Base-by-base conservation (phyloP, 148 eudicot species). In the Rhododendron henanense region DNA sequence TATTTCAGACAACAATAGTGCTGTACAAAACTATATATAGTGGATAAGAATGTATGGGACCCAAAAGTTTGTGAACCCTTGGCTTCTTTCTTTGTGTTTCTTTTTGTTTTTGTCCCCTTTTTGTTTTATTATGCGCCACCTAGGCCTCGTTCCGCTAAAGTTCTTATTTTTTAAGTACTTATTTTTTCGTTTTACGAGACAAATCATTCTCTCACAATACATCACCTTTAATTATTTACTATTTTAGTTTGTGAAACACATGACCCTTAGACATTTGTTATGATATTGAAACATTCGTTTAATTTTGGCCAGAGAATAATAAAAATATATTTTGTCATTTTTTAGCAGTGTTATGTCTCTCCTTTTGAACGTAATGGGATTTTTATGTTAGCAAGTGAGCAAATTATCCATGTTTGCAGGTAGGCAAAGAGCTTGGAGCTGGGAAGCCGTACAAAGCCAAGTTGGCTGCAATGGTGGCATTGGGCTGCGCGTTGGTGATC, bases 341-440 rank as follows among this genome's bases (percentile, higher is more conserved):
- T 25, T 25, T 10, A 4, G 13, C 35, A 10, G 5, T 67, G 15
- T 67, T 67, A 28, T 67, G 74, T 16, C 61, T 55, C 65, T 59
- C 9, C 25, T 59, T 59, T 21, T 6, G 55, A 59, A 59, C n/a
- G n/a, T 59, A 21, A 59, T 59, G 9, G 8, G 65, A 10, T 11
- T 69, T 69, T 71, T 71, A 13, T 31, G 13, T 31, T 1, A 3
- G 15, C 37, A 28, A 69, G 25, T 69, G 18, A 31, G 35, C 19
- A 3, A 31, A 48, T 16, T 35, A 13, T 84, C 19, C 44, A 53
- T 23, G 19, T 83, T 16, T 91, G 77, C 85, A 95, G 99, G 99
- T 96, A 10, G 99, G 99, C 13, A 96, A 95, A 87, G 99, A 96
- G 87, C 91, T 96, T 21, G 99, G 99, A 87, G 98, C 98, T 11